A percentile compares a stretch with the other conserved stretches of the same genome.
These are phyloP conservation scores for Spathaspora sp. DNA, from an alignment of 805 yeast species.

Conservation along the genomic window DNA sequence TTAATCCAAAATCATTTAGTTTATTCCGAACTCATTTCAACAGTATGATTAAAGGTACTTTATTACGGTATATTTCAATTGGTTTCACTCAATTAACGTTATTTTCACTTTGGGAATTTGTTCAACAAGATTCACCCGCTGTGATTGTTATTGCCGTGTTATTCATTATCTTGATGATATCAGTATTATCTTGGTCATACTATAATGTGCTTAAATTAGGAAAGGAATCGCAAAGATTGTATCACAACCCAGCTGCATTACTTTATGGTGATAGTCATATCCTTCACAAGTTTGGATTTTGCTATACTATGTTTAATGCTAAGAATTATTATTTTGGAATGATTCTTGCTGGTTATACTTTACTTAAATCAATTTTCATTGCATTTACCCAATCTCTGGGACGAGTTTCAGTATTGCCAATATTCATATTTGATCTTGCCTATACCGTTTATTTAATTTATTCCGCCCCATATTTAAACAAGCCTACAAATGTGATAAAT, in stretches of 20 bases:
- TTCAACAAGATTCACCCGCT: constrained; percentile 79
- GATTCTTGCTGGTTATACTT: constrained; percentile 55
- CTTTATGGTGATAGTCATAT: constrained; percentile 74
- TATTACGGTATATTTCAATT: constrained; percentile 74
- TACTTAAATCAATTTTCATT: constrained; percentile 68
- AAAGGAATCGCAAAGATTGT: constrained; percentile 49
- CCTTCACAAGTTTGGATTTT: constrained; percentile 78
- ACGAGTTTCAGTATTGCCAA: constrained; percentile 71
- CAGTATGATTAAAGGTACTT: constrained; percentile 67
- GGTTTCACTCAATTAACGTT: constrained; percentile 82
- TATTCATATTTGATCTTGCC: constrained; percentile 72
- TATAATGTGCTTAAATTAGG: constrained; percentile 67
- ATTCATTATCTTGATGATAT: constrained; percentile 58
- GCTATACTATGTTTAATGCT: constrained; percentile 87
- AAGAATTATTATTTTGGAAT: constrained; percentile 79
- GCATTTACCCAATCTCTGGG: constrained; percentile 80
- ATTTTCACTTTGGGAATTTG: constrained; percentile 85
- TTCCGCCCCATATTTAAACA: constrained; percentile 75
- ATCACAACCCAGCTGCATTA: constrained; percentile 82
- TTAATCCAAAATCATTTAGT: constrained; percentile 44
- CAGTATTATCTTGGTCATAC: constrained; percentile 61
- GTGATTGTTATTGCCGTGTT: constrained; percentile 78
- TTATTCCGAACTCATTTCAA: constrained; percentile 56
- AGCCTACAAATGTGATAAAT: constrained; percentile 73
- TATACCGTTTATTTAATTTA: constrained; percentile 63